Conservation (phyloP, 2,329 filamentous ascomycete genomes). For the Aspergillus uvarum region DNA sequence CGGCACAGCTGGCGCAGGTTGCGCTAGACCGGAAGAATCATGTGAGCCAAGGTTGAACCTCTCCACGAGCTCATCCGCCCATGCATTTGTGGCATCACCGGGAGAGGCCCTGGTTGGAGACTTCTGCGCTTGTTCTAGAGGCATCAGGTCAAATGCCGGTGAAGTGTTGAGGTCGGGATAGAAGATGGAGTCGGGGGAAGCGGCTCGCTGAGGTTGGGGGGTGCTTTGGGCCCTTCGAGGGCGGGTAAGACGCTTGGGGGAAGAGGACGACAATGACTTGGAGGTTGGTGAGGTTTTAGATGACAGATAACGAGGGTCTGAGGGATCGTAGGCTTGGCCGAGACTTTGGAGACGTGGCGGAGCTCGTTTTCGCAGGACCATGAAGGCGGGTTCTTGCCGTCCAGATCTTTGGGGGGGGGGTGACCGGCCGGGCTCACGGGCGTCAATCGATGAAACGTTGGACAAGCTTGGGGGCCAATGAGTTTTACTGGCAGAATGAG, state of each 20-base stretch:
- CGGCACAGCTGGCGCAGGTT: conserved; percentile 5
- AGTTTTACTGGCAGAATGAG: neutral
- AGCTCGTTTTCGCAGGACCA: conserved; percentile 42
- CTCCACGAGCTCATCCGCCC: conserved; percentile 33
- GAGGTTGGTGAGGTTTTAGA: conserved; percentile 37
- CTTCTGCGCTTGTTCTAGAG: conserved; percentile 38
- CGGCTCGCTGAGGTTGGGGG: conserved; percentile 25
- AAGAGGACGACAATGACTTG: conserved; percentile 29
- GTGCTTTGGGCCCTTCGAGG: conserved; percentile 30
- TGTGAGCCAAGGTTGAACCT: conserved; percentile 16
- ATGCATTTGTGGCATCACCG: conserved; percentile 30
- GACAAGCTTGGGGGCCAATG: conserved; percentile 16
- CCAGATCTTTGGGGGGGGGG: neutral
- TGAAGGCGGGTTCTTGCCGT: conserved; percentile 27
- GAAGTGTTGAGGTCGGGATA: conserved; percentile 41
- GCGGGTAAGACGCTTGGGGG: conserved; percentile 29
- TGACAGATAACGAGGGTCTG: conserved; percentile 34
- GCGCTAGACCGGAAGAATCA: conserved; percentile 11
- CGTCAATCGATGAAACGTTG: conserved; percentile 11
- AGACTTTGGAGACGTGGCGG: conserved; percentile 38
- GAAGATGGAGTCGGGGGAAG: conserved; percentile 35
- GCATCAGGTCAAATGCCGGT: conserved; percentile 40
- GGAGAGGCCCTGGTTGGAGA: conserved; percentile 34
- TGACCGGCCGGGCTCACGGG: conserved; percentile 10
- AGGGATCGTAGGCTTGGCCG: conserved; percentile 30